These are phyloP conservation scores for Hortiboletus flavorubellus DNA, from an alignment of 768 basidiomycete species.

Conservation along the genomic window DNA sequence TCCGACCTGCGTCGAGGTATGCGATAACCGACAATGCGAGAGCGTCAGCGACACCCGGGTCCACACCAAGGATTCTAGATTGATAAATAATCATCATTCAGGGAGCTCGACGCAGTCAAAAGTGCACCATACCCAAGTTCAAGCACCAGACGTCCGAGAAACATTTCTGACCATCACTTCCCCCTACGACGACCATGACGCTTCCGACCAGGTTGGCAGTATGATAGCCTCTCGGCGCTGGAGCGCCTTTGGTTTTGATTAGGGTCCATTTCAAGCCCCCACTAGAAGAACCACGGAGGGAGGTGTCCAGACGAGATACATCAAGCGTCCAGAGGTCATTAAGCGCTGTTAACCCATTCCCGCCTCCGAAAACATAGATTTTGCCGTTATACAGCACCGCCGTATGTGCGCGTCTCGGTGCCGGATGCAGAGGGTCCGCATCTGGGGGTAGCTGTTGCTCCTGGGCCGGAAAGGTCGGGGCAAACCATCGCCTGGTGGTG, in stretches of 20 bases:
- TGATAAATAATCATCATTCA: neutral
- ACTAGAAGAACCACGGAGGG: constrained; percentile 9
- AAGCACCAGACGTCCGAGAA: constrained; percentile 88
- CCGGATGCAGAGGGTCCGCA: constrained; percentile 37
- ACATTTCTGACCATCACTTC: constrained; percentile 85
- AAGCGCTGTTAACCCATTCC: constrained; percentile 85
- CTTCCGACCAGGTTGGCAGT: constrained; percentile 84
- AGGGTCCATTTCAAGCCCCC: constrained; percentile 54
- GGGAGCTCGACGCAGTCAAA: neutral
- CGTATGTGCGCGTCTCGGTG: constrained; percentile 84
- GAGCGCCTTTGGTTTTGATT: constrained; percentile 54
- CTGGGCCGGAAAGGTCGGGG: constrained; percentile 37
- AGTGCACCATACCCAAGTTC: constrained; percentile 68
- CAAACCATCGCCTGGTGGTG: constrained; percentile 60
- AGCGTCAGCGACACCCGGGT: constrained; percentile 23
- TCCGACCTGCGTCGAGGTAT: constrained; percentile 87
- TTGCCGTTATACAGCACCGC: constrained; percentile 68
- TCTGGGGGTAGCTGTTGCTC: constrained; percentile 2
- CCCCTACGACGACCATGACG: constrained; percentile 86
- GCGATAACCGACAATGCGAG: constrained; percentile 64
- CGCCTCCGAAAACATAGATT: constrained; percentile 91
- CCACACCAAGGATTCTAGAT: constrained; percentile 29
- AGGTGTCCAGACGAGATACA: constrained; percentile 42
- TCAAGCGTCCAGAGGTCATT: constrained; percentile 91
- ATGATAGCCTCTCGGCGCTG: constrained; percentile 80